phyloP scores from a whole-genome alignment of 331 rosid genomes.

The Erythrophleum ivorense region DNA sequence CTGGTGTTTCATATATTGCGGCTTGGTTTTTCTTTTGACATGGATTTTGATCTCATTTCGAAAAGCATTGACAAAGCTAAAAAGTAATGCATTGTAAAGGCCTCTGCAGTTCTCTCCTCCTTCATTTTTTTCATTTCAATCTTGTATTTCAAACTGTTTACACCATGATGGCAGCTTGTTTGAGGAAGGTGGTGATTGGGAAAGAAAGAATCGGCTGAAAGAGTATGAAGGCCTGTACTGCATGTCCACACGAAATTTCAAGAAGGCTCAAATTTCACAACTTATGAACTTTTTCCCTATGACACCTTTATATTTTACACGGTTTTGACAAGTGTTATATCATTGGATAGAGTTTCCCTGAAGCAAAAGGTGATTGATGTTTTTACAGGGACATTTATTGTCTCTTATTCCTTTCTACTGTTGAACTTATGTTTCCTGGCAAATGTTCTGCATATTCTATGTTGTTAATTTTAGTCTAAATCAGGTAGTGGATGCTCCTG shows the following conservation, averaged over 20 bases:
- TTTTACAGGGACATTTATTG: neutral
- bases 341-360: slow-evolving; percentile 91
- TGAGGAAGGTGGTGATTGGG: slow-evolving; percentile 99
- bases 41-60: slow-evolving; percentile 97
- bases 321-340: slow-evolving; percentile 86
- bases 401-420: slow-evolving; percentile 5
- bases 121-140: slow-evolving; percentile 9
- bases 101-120: slow-evolving; percentile 23
- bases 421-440: slow-evolving; percentile 1
- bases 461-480: slow-evolving; percentile 27
- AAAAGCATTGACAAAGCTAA: slow-evolving; percentile 94
- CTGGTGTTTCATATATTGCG: slow-evolving; percentile 82
- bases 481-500: slow-evolving; percentile 97
- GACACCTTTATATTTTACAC: slow-evolving; percentile 93
- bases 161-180: slow-evolving; percentile 65
- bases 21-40: slow-evolving; percentile 79
- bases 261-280: slow-evolving; percentile 96
- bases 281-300: slow-evolving; percentile 86
- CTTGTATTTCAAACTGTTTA: slow-evolving; percentile 40
- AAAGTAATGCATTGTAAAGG: slow-evolving; percentile 42
- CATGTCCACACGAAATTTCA: slow-evolving; percentile 88
- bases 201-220: slow-evolving; percentile 91
- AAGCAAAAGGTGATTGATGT: slow-evolving; percentile 78
- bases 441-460: slow-evolving; percentile 5
- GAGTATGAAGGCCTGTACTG: slow-evolving; percentile 91